phyloP scores from a whole-genome alignment of 768 basidiomycete genomes.

The Galerina sulciceps region DNA sequence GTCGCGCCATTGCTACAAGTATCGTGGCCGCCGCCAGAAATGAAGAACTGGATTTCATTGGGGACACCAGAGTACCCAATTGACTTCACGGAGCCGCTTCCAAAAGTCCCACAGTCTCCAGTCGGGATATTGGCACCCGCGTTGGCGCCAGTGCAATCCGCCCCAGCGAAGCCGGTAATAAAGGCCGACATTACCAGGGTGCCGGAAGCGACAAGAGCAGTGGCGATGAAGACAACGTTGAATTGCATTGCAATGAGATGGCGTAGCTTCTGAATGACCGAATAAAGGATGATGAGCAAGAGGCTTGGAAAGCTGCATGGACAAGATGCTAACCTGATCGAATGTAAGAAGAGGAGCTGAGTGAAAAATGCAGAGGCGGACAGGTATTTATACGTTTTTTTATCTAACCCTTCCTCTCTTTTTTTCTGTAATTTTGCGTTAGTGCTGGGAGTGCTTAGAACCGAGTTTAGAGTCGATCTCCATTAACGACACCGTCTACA shows the following conservation, averaged over 20 bases:
- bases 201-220: not conserved
- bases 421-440: no score
- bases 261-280: not conserved
- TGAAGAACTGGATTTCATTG: constrained; percentile 2
- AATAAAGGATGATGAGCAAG: not conserved
- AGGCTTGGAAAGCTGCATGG: not conserved
- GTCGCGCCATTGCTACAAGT: not conserved
- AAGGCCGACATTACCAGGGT: not conserved
- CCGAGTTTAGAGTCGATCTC: no score
- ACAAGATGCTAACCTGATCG: constrained; percentile 11
- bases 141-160: not conserved
- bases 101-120: not conserved
- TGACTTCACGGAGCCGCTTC: not conserved
- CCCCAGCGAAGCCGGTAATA: not conserved
- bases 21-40: constrained; percentile 3
- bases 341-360: constrained; percentile 12
- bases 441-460: no score
- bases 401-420: not conserved
- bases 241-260: not conserved
- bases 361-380: constrained; percentile 1
- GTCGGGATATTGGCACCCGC: not conserved
- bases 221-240: not conserved
- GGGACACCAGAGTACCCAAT: constrained; percentile 11
- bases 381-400: constrained; percentile 16
- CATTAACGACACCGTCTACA: no score